Evolutionary conservation across 2,329 filamentous ascomycete species (phyloP), one percentile per base, ranked within the genome.

Genomic region (Coniochaeta ligniaria): DNA sequence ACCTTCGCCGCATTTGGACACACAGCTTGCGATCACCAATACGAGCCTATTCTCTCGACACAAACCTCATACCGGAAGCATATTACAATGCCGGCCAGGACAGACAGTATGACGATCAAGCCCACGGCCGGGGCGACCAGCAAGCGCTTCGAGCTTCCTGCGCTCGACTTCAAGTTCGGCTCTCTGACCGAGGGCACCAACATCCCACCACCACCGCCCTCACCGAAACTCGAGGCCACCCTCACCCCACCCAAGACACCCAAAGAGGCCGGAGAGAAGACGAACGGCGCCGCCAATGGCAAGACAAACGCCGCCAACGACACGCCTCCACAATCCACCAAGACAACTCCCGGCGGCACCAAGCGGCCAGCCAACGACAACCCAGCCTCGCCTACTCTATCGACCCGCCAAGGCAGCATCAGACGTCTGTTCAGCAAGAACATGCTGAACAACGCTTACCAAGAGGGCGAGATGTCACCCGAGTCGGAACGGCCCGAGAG

Each of bases 161-260:
- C 77, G 55, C 77, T 86, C 63, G 75, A 86, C 64, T 78, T 86
- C 73, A 80, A 84, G 65, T 84, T 85, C 66, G 77, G 79, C 62
- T 83, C 79, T 55, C 75, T 86, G 68, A 86, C 83, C 50, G 83
- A 86, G 45, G 83, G 83, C 59, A 86, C 83, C 69, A 69, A 83
- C 68, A 86, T 86, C 65, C 83, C 83, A 50, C 81, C 83, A 33
- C 83, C 83, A 26, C 76, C 75, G 55, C 82, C 82, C 20, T 85
- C 83, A 56, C 83, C 83, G 55, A 72, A 79, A 59, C 72, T 77
- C 65, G 79, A 82, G 69, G 52, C 61, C 8, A 63, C 47, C 11
- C 76, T 75, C 52, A 75, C 77, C 60, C 78, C 77, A 63, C 76
- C 79, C 38, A 72, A 73, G 63, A 72, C 74, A 47, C 67, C 67